These are phyloP conservation scores for Betula pendula DNA, from an alignment of 306 rosid species.

Conservation along the genomic window DNA sequence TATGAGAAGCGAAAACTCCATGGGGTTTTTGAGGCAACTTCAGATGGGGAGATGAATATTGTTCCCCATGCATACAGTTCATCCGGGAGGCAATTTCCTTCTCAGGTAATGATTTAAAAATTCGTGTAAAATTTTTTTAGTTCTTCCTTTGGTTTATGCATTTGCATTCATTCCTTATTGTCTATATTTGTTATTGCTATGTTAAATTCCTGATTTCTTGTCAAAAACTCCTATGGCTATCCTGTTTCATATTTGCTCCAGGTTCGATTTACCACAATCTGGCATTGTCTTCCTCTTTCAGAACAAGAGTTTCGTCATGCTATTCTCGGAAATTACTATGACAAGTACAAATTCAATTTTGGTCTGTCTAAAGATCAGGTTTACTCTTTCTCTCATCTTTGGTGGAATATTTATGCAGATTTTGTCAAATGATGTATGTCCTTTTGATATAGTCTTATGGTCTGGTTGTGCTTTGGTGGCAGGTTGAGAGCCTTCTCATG, in stretches of 20 bases:
- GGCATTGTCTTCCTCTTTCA: conserved; percentile 45
- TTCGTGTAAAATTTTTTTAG: conserved; percentile 4
- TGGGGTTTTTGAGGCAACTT: conserved; percentile 55
- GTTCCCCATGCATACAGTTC: conserved; percentile 41
- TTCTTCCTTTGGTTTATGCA: background rate
- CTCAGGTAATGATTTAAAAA: conserved; percentile 41
- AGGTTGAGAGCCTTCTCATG: conserved; percentile 43
- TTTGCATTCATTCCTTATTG: background rate
- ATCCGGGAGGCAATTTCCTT: conserved; percentile 55
- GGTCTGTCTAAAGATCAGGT: conserved; percentile 57
- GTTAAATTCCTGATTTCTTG: background rate
- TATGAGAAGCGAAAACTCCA: conserved; percentile 43
- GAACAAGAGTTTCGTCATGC: conserved; percentile 49
- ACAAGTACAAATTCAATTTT: conserved; percentile 33
- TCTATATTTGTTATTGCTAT: background rate
- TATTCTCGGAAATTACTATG: conserved; percentile 46
- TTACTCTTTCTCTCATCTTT: conserved; percentile 23
- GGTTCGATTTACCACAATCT: conserved; percentile 43
- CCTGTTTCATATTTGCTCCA: conserved; percentile 26
- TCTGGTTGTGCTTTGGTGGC: conserved; percentile 20
- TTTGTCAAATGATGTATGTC: conserved; percentile 16
- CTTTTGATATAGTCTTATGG: conserved; percentile 8
- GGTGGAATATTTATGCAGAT: conserved; percentile 5
- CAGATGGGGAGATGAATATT: conserved; percentile 49
- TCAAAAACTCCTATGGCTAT: background rate